Evolutionary conservation across 805 yeast genomes (phyloP).

Genomic region (Pichia deserticola): DNA sequence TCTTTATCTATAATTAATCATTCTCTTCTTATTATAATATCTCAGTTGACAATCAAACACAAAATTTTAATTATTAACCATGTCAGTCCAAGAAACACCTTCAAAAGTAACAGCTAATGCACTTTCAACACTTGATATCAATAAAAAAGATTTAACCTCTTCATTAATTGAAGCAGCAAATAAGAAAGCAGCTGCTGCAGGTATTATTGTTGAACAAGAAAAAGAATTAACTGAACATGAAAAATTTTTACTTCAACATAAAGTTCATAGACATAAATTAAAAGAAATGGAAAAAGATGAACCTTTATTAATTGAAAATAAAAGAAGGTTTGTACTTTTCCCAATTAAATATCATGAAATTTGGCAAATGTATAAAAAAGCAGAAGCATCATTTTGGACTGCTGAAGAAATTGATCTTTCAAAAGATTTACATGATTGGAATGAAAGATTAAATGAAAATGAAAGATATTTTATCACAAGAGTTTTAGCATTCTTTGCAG

Average conservation of each 20-base stretch:
- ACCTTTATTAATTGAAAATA: slow-evolving; percentile 81
- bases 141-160: slow-evolving; percentile 34
- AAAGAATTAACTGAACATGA: slow-evolving; percentile 36
- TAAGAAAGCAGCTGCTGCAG: slow-evolving; percentile 23
- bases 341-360: slow-evolving; percentile 96
- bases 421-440: slow-evolving; percentile 92
- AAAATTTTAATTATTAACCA: slow-evolving; percentile 8
- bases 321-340: slow-evolving; percentile 83
- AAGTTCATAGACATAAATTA: slow-evolving; percentile 63
- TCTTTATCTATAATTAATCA: neutral
- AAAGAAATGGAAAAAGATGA: slow-evolving; percentile 78
- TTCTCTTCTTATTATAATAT: neutral
- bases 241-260: slow-evolving; percentile 52
- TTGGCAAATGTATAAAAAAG: slow-evolving; percentile 96
- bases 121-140: slow-evolving; percentile 43
- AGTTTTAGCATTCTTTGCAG: slow-evolving; percentile 96
- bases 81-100: slow-evolving; percentile 63
- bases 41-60: neutral
- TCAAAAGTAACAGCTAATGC: slow-evolving; percentile 57
- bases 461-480: slow-evolving; percentile 90
- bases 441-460: slow-evolving; percentile 75
- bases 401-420: slow-evolving; percentile 97
- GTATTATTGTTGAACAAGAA: slow-evolving; percentile 12
- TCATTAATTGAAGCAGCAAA: slow-evolving; percentile 36
- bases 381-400: slow-evolving; percentile 99